Evolutionary conservation across 176 grass and related monocot genomes (phyloP).

Genomic region (Olyra latifolia): DNA sequence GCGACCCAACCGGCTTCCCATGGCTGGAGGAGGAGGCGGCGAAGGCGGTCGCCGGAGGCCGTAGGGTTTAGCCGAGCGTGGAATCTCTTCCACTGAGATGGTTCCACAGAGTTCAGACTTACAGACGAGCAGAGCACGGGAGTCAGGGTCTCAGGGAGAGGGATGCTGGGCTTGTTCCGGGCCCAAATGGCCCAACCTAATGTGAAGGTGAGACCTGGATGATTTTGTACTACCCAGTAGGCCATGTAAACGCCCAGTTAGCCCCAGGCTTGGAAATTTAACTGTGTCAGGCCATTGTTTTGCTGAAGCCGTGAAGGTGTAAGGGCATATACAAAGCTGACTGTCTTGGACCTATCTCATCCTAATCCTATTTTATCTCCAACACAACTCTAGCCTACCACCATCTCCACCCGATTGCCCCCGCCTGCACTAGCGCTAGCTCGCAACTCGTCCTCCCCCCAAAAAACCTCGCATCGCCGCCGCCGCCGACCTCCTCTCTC

Average conservation of each 20-base stretch:
- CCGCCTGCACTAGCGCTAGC: too few relatives aligned
- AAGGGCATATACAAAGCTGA: too few relatives aligned
- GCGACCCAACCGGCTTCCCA: conserved; percentile 85
- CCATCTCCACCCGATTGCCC: too few relatives aligned
- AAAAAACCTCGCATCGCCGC: too few relatives aligned
- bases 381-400: too few relatives aligned
- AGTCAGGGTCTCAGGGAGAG: background rate
- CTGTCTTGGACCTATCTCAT: too few relatives aligned
- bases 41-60: background rate
- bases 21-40: conserved; percentile 36
- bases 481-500: too few relatives aligned
- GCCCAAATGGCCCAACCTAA: background rate
- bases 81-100: background rate
- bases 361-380: too few relatives aligned
- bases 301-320: too few relatives aligned
- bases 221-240: background rate
- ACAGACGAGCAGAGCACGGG: too few relatives aligned
- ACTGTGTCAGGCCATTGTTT: background rate
- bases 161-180: background rate
- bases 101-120: background rate
- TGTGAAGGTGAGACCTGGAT: background rate
- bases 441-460: too few relatives aligned
- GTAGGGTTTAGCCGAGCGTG: background rate
- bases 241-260: background rate
- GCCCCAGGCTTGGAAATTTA: background rate